Evolutionary conservation across 1,284 basidiomycete species (phyloP).

Genomic region (Papiliotrema terrestris): DNA sequence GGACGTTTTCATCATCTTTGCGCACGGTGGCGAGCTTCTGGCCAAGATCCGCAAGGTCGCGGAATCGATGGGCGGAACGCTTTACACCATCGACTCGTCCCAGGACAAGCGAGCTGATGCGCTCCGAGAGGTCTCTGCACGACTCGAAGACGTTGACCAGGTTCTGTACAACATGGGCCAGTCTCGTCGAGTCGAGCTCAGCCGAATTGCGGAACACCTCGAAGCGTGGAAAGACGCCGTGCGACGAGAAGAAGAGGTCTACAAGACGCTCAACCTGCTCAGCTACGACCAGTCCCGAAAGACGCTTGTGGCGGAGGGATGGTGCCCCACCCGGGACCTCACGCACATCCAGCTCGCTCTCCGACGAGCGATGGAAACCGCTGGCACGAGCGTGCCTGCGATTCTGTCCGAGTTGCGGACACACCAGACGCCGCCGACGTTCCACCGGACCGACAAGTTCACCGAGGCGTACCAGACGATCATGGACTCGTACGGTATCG

Average conservation of each 20-base stretch:
- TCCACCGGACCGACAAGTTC: constrained; percentile 92
- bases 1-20: constrained; percentile 99
- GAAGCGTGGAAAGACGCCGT: constrained; percentile 93
- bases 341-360: constrained; percentile 81
- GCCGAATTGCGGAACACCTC: constrained; percentile 80
- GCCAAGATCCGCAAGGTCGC: constrained; percentile 98
- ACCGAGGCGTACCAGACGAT: constrained; percentile 97
- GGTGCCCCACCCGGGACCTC: constrained; percentile 93
- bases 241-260: constrained; percentile 91
- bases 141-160: constrained; percentile 88
- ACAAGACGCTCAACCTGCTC: constrained; percentile 89
- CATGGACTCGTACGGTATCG: constrained; percentile 96
- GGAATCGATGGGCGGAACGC: constrained; percentile 94
- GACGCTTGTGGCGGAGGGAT: constrained; percentile 95
- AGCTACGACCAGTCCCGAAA: constrained; percentile 91
- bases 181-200: constrained; percentile 79
- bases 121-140: constrained; percentile 79
- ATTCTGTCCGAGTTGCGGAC: constrained; percentile 89
- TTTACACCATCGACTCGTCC: constrained; percentile 94
- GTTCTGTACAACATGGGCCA: constrained; percentile 87
- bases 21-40: constrained; percentile 88
- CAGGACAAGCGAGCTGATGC: constrained; percentile 87
- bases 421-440: constrained; percentile 90
- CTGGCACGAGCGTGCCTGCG: constrained; percentile 86
- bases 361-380: constrained; percentile 89